Evolutionary conservation across 352 stramenopile species (phyloP).

Genomic region (Phytophthora ohioensis): DNA sequence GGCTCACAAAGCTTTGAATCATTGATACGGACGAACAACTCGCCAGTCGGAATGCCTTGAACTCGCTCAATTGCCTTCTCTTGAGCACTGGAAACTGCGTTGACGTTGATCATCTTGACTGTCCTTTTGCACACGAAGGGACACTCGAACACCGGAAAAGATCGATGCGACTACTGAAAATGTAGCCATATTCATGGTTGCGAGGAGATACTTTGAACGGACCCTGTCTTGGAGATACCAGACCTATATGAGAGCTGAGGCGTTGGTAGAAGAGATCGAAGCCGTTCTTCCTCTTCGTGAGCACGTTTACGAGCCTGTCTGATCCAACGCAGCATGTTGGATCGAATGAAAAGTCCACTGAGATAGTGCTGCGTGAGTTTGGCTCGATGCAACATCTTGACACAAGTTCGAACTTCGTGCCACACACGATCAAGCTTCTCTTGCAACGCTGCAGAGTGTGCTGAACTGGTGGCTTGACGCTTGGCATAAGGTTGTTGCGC

Average conservation of each 20-base stretch:
- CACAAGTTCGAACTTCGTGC: slow-evolving; percentile 67
- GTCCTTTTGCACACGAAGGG: slow-evolving; percentile 6
- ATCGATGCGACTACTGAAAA: slow-evolving; percentile 22
- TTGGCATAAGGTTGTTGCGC: slow-evolving; percentile 27
- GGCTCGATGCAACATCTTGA: slow-evolving; percentile 70
- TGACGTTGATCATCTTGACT: too few species aligned
- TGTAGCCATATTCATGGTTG: slow-evolving; percentile 3
- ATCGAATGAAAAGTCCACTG: slow-evolving; percentile 68
- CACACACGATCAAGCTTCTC: slow-evolving; percentile 49
- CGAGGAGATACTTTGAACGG: slow-evolving; percentile 23
- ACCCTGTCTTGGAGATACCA: slow-evolving; percentile 23
- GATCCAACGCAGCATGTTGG: slow-evolving; percentile 69
- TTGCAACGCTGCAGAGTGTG: slow-evolving; percentile 26
- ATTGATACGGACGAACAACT: slow-evolving; percentile 56
- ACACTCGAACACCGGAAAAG: slow-evolving; percentile 28
- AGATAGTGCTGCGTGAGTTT: slow-evolving; percentile 81
- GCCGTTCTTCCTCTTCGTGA: slow-evolving; percentile 42
- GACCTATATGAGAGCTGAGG: background rate
- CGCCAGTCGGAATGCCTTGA: slow-evolving; percentile 48
- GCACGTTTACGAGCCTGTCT: slow-evolving; percentile 51
- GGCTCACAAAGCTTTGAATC: slow-evolving; percentile 22
- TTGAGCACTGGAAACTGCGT: slow-evolving; percentile 1
- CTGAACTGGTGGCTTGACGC: slow-evolving; percentile 29
- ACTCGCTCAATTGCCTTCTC: background rate
- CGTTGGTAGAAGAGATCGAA: background rate